Evolutionary conservation across 306 rosid genomes (phyloP), one percentile per base, ranked within the genome.

Genomic region (Dryas drummondii): DNA sequence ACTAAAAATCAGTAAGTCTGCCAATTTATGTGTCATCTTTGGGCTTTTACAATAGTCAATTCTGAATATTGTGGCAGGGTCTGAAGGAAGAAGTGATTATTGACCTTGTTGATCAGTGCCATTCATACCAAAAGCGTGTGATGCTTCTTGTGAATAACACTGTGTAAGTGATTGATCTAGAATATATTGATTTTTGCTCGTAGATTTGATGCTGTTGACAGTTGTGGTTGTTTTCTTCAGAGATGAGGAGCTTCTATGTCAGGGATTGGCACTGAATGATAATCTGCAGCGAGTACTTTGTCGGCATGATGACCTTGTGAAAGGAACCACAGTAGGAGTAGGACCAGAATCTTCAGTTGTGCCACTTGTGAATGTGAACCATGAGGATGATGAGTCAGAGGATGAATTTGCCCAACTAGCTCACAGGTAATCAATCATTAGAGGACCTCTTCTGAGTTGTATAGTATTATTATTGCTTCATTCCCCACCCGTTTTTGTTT

Each of bases 91-190:
- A 96, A 84, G 75, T 96, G 78, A 92, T 96, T 50, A 87, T 92
- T 55, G 98, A 96, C 86, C 98, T 96, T 70, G 99, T 87, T 79
- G 99, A 96, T 77, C 99, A 96, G 85, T 96, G 99, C 73, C 97
- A 83, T 61, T 89, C 92, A 9, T 96, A 89, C 80, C 93, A 92
- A 86, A 90, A 81, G 77, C 98, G 93, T 49, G 93, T 92, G 74
- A 92, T 89, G 98, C 87, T 82, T 79, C 98, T 96, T 84, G 93
- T 92, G 88, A 92, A 88, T 79, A 78, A 81, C 66, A 87, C 99
- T 37, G 58, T 9, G 98, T 92, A 84, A 86, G 97, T 47, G 45
- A 74, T 64, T 57, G 27, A 58, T 54, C 12, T 45, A 11, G 2
- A 17, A 66, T 26, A 5, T 59, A 58, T 17, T 70, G 55, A 47